These are phyloP conservation scores for Brassica rapa DNA, from an alignment of 345 rosid genomes.

Conservation along the genomic window DNA sequence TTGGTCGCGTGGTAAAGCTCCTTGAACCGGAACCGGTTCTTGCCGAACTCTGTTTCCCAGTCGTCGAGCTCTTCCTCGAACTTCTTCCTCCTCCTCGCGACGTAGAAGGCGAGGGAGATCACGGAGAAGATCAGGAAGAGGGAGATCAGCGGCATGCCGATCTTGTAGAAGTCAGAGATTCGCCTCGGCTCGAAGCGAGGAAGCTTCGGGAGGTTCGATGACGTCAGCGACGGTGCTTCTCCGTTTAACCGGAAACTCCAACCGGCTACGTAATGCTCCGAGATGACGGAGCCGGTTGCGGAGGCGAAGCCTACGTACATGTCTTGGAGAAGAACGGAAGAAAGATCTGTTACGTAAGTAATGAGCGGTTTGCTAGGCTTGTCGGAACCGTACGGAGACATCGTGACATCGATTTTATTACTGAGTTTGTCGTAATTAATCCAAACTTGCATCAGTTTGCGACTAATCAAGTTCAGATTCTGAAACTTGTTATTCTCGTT, in stretches of 20 bases:
- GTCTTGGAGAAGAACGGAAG: constrained; percentile 51
- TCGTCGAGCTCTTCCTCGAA: constrained; percentile 71
- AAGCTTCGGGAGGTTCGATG: constrained; percentile 63
- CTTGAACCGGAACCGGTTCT: constrained; percentile 63
- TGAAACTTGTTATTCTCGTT: constrained; percentile 31
- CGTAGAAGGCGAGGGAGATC: constrained; percentile 24
- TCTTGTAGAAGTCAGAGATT: constrained; percentile 36
- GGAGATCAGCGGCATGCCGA: constrained; percentile 38
- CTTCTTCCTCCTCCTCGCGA: constrained; percentile 41
- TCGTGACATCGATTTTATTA: constrained; percentile 56
- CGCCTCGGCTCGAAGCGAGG: constrained; percentile 39
- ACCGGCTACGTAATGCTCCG: constrained; percentile 72
- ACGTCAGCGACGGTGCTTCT: constrained; percentile 51
- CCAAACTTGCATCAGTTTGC: constrained; percentile 67
- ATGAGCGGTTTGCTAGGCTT: constrained; percentile 66
- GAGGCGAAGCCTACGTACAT: constrained; percentile 92
- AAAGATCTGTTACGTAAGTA: constrained; percentile 60
- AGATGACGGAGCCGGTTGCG: constrained; percentile 84
- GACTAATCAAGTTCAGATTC: constrained; percentile 60
- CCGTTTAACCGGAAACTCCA: constrained; percentile 83
- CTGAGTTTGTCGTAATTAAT: constrained; percentile 60
- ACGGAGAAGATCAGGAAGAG: constrained; percentile 23
- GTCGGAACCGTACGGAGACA: constrained; percentile 55
- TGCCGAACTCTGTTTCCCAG: constrained; percentile 69
- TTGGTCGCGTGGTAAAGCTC: constrained; percentile 64